Base-by-base conservation (phyloP, 768 basidiomycete genomes). In the Sutorius australiensis region DNA sequence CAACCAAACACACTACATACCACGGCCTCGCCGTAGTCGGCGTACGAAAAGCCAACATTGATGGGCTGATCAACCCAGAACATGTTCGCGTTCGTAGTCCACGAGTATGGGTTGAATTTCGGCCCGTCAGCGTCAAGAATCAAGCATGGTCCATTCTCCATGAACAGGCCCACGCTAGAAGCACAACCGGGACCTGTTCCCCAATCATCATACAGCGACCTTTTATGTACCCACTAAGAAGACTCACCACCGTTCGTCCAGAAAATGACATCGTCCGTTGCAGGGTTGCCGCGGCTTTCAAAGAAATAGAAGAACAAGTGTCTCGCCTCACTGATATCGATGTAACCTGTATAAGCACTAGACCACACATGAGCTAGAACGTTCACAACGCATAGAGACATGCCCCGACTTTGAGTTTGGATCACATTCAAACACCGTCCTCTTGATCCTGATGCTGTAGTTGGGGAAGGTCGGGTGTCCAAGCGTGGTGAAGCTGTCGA, bases 241-340 rank as follows among this genome's bases (percentile, higher is more conserved):
- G 74, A 56, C 77, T 71, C 44, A 41, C 84, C 85, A 54, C 78
- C 79, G 55, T 76, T 74, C 12, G 70, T 75, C 75, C 73, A 75
- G 61, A 83, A 78, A 6, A 83, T 79, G 4, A 84, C 77, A 59
- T 82, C 63, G 73, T 82, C 80, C 61, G 71, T 74, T 14, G 69
- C 75, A 27, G 83, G 82, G 58, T 80, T 68, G 40, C 73, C 72
- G 56, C 86, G 70, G 55, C 81, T 83, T 67, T 87, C 83, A 66
- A 87, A 87, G 71, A 87, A 87, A 66, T 86, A 86, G 72, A 87
- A 86, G 67, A 84, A 84, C 46, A 84, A 50, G 56, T 84, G 82
- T 54, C 81, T 78, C 16, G 80, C 80, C 61, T 80, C 73, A 24
- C 2, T 24, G 40, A 82, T 74, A 50, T 86, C 84, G 43, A 86